Evolutionary conservation across 495 filamentous ascomycete genomes (phyloP).

Genomic region (Saxophila tyrrhenica): DNA sequence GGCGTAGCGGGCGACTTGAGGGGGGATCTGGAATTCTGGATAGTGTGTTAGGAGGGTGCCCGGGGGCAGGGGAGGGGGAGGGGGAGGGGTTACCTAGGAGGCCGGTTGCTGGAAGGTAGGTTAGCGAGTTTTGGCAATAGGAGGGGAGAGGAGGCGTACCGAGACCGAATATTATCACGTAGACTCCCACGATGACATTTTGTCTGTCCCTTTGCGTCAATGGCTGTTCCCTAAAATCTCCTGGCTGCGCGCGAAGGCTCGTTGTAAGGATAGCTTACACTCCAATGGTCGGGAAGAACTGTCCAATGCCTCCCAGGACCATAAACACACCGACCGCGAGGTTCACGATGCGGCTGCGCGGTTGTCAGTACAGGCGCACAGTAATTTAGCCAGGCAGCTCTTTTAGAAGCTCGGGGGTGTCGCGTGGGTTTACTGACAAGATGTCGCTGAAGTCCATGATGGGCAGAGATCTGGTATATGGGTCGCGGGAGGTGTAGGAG

Average conservation of each 20-base stretch:
- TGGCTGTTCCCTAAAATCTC: not conserved
- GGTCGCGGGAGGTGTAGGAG: not conserved
- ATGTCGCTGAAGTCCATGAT: slow-evolving; percentile 37
- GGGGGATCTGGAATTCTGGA: slow-evolving; percentile 84
- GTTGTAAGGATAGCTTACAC: slow-evolving; percentile 36
- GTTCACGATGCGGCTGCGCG: slow-evolving; percentile 78
- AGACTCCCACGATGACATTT: slow-evolving; percentile 64
- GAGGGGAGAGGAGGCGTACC: slow-evolving; percentile 40
- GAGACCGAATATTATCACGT: slow-evolving; percentile 82
- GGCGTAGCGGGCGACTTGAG: slow-evolving; percentile 83
- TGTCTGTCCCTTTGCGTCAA: slow-evolving; percentile 35
- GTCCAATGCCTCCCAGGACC: slow-evolving; percentile 77
- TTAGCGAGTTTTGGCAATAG: not conserved
- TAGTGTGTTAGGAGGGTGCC: not conserved
- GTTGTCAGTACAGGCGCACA: slow-evolving; percentile 18
- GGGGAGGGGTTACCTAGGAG: slow-evolving; percentile 37
- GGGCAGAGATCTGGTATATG: not conserved
- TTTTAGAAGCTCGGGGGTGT: not conserved
- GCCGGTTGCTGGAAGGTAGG: slow-evolving; percentile 38
- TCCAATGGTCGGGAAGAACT: slow-evolving; percentile 55
- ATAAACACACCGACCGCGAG: slow-evolving; percentile 77
- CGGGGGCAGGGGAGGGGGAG: not conserved
- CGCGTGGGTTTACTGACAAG: slow-evolving; percentile 26
- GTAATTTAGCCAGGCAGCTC: not conserved
- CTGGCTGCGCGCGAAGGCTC: not conserved